Conservation (phyloP, 2,329 filamentous ascomycete genomes). For the Cyphellophora attinorum region DNA sequence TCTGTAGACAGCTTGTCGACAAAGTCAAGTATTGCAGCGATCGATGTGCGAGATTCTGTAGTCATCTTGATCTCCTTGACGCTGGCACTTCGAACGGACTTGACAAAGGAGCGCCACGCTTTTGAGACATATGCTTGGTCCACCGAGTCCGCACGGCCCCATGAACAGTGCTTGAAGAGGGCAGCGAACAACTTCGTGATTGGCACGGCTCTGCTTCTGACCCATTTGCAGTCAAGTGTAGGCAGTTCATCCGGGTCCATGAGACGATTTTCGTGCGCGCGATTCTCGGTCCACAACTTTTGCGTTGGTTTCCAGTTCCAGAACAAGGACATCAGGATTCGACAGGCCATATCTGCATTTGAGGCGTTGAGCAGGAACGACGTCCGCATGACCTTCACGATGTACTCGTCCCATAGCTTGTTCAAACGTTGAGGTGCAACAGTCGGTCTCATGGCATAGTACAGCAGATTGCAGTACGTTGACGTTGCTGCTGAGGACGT, state of each 20-base stretch:
- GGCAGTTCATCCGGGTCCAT: constrained; percentile 68
- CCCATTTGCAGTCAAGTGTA: constrained; percentile 75
- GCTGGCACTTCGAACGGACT: constrained; percentile 49
- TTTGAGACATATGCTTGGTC: constrained; percentile 43
- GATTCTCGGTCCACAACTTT: constrained; percentile 65
- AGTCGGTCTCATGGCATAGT: constrained; percentile 70
- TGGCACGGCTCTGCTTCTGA: constrained; percentile 58
- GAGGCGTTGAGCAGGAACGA: constrained; percentile 39
- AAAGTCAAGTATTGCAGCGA: neutral
- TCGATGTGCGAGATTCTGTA: constrained; percentile 40
- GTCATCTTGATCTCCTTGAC: constrained; percentile 88
- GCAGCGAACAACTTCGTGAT: constrained; percentile 55
- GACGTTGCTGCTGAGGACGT: constrained; percentile 51
- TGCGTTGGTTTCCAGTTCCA: constrained; percentile 29
- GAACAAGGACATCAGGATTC: constrained; percentile 63
- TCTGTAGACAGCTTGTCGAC: neutral
- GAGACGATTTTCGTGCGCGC: constrained; percentile 51
- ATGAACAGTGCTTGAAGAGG: constrained; percentile 41
- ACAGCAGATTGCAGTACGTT: constrained; percentile 70
- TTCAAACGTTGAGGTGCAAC: constrained; percentile 59
- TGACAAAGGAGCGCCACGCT: constrained; percentile 52
- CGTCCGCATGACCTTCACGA: constrained; percentile 54
- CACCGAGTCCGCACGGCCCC: constrained; percentile 25
- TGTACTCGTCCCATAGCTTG: constrained; percentile 66
- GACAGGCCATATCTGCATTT: constrained; percentile 52